A percentile compares a stretch with the other conserved stretches of the same genome.
phyloP scores from a whole-genome alignment of 2,329 filamentous ascomycete species.

The Rhynchosporium graminicola region DNA sequence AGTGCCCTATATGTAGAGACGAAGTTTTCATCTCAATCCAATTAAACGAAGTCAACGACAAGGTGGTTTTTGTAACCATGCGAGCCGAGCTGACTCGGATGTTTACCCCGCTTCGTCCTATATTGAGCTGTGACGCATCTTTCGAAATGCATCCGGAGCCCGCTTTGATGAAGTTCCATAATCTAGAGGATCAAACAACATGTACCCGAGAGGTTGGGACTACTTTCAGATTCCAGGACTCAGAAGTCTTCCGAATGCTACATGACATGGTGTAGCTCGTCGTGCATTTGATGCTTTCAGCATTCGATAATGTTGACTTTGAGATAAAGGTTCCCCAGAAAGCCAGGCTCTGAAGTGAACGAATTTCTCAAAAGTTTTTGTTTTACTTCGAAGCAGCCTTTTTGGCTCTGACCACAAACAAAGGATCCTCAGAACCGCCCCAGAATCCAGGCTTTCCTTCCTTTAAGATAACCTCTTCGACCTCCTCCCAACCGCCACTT shows the following conservation, averaged over 20 bases:
- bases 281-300: background rate
- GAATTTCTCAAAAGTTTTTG: background rate
- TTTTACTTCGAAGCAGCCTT: conserved; percentile 12
- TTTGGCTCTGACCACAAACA: conserved; percentile 46
- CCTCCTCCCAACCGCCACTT: conserved; percentile 49
- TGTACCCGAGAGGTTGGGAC: background rate
- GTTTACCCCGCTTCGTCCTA: conserved; percentile 15
- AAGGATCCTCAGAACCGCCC: conserved; percentile 41
- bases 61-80: background rate
- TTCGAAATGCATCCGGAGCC: background rate
- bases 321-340: too few species aligned
- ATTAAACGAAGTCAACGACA: background rate
- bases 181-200: too few species aligned
- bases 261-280: background rate
- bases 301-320: background rate
- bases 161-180: background rate
- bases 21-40: background rate
- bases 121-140: conserved; percentile 7
- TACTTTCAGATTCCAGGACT: background rate
- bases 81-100: background rate
- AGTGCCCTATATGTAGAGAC: background rate
- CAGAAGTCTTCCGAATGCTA: background rate
- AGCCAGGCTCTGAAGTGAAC: background rate
- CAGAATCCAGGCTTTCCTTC: conserved; percentile 39
- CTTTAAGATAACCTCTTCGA: conserved; percentile 55